Evolutionary conservation across 345 rosid species (phyloP), one percentile per base, ranked within the genome.

Genomic region (Eucalyptus shirleyi): DNA sequence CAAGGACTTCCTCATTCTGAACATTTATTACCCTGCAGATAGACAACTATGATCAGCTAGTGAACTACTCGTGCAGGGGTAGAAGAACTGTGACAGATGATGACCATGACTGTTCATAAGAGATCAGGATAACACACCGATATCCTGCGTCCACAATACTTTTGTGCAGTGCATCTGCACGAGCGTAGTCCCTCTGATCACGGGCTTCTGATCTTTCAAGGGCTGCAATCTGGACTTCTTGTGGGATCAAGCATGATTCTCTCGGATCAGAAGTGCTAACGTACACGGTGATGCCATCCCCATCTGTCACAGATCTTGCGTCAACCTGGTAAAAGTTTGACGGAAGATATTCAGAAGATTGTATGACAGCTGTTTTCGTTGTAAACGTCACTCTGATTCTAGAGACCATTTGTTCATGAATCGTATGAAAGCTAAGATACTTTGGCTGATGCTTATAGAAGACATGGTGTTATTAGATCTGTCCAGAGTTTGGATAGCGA

Each of bases 251-350:
- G 5, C 95, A 90, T 40, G 99, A 93, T 90, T 97, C 99, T 32
- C 94, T 87, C 12, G 96, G 94, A 34, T 94, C 95, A 23, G 93
- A 89, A 13, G 93, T 82, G 91, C 93, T 93, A 34, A 97, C 99
- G 59, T 95, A 98, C 55, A 95, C 98, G 15, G 94, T 91, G 50
- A 98, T 89, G 3, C 96, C 94, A 89, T 98, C 99, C 45, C 99
- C 99, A 93, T 98, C 99, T 21, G 97, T 83, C 62, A 98, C 93
- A 65, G 95, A 93, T 89, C 90, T 96, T 82, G 94, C 92, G 90
- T 94, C 98, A 90, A 98, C 97, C 99, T 98, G 91, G 91, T 90
- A 90, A 87, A 91, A 77, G 42, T 28, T 28, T 59, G 37, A 32
- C 34, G 50, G 65, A 89, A 86, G 53, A 88, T 44, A 50, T n/a